Evolutionary conservation across 805 yeast genomes (phyloP), one percentile per base, ranked within the genome.

Genomic region (Torulaspora gathmanii): DNA sequence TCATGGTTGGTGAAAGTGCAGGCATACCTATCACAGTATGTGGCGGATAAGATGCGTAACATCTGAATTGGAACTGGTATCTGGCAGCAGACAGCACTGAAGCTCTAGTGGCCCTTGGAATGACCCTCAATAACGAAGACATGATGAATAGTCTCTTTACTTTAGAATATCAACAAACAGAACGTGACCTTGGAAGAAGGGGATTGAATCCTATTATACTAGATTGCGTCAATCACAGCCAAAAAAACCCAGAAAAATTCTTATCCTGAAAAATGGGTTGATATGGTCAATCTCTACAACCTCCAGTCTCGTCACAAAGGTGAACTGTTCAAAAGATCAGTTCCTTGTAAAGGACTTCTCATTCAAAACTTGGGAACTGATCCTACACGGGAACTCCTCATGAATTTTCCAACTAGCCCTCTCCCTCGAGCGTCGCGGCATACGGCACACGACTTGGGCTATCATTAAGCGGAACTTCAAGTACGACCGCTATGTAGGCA

Each of bases 1-100:
- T 86, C 99, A 93, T 93, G 44, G 99, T 93, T 54, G 99, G 99
- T n/a, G 98, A 91, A 60, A 93, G 74, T 8, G 99, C 99, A 39
- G 99, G 99, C 99, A 93, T 93, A 66, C 83, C 83, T 59, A 93
- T 88, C 62, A 93, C 82, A 49, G 85, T 80, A 70, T 93, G 97
- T 16, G 80, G 69, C 28, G 96, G 96, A 70, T 79, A 86, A 19
- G 77, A 61, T 19, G 70, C 66, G 44, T 64, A 65, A n/a, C 58
- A 48, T 57, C 68, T 63, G 48, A 62, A 50, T 40, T 54, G 60
- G 22, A 57, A 45, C 39, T 45, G 57, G 13, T 13, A 17, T 35
- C 48, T 44, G 25, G 48, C 42, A 10, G 56, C 47, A n/a, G 54
- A 45, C 26, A 54, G 40, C 37, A 52, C 38, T 8, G 55, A 43